A percentile compares a stretch with the other conserved stretches of the same genome.
These are phyloP conservation scores for Ramaria sp. DNA, from an alignment of 768 basidiomycete genomes.

Conservation along the genomic window DNA sequence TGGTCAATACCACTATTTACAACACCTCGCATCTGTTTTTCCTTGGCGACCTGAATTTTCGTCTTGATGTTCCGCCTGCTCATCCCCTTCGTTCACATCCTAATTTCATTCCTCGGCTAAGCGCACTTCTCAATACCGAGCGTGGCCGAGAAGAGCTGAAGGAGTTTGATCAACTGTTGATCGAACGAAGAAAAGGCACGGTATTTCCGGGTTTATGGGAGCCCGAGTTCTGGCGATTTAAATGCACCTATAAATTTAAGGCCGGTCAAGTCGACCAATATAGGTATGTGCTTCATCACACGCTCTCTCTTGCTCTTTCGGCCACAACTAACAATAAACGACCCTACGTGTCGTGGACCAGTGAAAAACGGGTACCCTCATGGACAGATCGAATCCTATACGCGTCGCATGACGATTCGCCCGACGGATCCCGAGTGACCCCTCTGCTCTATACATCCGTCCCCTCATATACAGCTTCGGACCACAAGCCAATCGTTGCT, in stretches of 20 bases:
- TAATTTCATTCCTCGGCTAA: constrained; percentile 25
- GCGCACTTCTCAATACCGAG: constrained; percentile 36
- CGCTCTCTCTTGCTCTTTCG: constrained; percentile 9
- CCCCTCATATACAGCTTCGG: constrained; percentile 78
- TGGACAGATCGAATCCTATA: constrained; percentile 95
- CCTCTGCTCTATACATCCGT: constrained; percentile 72
- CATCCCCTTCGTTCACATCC: constrained; percentile 29
- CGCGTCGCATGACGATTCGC: constrained; percentile 59
- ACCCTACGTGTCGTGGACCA: constrained; percentile 15
- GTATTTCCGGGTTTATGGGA: constrained; percentile 69
- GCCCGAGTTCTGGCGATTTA: constrained; percentile 83
- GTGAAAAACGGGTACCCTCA: constrained; percentile 65
- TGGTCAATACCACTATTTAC: constrained; percentile 54
- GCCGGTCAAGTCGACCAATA: constrained; percentile 78
- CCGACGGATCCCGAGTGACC: constrained; percentile 42
- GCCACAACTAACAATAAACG: neutral
- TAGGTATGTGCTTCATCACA: constrained; percentile 42
- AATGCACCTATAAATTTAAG: constrained; percentile 83
- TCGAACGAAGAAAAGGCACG: constrained; percentile 51
- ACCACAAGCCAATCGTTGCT: constrained; percentile 89
- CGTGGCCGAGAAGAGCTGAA: constrained; percentile 45
- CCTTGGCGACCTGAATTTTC: constrained; percentile 90
- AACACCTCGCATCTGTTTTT: constrained; percentile 86
- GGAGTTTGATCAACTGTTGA: constrained; percentile 62
- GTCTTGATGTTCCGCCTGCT: constrained; percentile 52